These are phyloP conservation scores for Kokia cookei DNA, from an alignment of 441 rosid genomes.

Conservation along the genomic window DNA sequence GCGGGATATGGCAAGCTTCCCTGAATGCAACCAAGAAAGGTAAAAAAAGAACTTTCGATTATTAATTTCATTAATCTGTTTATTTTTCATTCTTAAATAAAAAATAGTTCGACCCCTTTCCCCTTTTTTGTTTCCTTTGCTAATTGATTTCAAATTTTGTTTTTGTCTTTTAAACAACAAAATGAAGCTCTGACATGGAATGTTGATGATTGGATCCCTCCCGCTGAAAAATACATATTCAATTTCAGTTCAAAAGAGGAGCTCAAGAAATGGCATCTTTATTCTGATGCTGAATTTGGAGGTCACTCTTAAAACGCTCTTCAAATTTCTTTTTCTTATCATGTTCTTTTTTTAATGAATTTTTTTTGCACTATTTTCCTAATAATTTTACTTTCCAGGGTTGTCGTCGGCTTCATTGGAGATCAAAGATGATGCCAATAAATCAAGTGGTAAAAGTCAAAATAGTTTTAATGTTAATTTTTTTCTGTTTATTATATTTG, in stretches of 20 bases:
- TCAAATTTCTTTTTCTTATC: background rate
- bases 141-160: background rate
- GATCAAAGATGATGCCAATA: conserved; percentile 50
- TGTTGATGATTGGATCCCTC: conserved; percentile 77
- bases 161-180: background rate
- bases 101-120: background rate
- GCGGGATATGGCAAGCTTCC: conserved; percentile 62
- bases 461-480: background rate
- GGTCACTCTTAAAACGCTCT: conserved; percentile 32
- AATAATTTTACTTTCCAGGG: conserved; percentile 34
- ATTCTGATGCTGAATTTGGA: conserved; percentile 89
- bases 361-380: background rate
- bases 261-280: conserved; percentile 80
- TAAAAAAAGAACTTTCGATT: conserved; percentile 2
- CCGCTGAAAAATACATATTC: conserved; percentile 60
- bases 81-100: conserved; percentile 6
- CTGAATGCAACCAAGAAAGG: conserved; percentile 69
- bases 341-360: background rate
- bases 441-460: conserved; percentile 34
- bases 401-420: conserved; percentile 84
- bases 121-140: background rate
- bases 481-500: background rate
- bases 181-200: conserved; percentile 75
- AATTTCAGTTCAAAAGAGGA: conserved; percentile 70
- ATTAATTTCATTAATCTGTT: background rate